phyloP scores from a whole-genome alignment of 306 rosid genomes.

The Cucumis cinereus region DNA sequence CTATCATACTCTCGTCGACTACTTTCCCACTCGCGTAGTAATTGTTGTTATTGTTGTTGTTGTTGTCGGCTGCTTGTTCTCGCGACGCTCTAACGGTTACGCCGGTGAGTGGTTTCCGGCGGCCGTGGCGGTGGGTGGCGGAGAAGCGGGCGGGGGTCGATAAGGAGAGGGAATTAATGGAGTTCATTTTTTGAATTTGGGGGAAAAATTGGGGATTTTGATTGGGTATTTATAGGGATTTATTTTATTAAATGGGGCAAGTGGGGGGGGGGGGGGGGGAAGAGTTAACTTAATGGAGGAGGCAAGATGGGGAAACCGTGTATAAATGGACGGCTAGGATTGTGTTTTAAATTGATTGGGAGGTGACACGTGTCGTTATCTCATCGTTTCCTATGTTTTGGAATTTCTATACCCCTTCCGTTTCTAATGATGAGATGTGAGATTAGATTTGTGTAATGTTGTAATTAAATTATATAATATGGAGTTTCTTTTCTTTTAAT shows the following conservation, averaged over 20 bases:
- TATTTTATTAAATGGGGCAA: background rate
- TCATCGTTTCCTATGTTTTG: background rate
- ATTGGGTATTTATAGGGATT: background rate
- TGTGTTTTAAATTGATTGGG: background rate
- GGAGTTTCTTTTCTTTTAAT: too few species aligned
- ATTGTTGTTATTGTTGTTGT: background rate
- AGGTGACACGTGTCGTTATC: background rate
- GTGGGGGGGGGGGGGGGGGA: too few species aligned
- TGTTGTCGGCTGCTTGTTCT: background rate
- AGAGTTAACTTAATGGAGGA: background rate
- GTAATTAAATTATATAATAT: too few species aligned
- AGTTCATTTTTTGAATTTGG: background rate
- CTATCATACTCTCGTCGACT: conserved; percentile 25
- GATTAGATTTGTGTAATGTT: too few species aligned
- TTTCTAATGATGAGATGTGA: too few species aligned
- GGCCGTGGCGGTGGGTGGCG: background rate
- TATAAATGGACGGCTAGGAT: background rate
- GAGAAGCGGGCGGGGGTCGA: background rate
- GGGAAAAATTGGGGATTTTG: background rate
- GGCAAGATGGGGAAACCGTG: background rate
- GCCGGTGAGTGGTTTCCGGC: background rate
- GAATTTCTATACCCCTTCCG: too few species aligned
- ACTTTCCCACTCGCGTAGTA: background rate
- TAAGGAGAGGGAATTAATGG: background rate
- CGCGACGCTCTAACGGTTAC: background rate